These are phyloP conservation scores for Amylocarpus encephaloides DNA, from an alignment of 2,329 filamentous ascomycete genomes.

Conservation along the genomic window DNA sequence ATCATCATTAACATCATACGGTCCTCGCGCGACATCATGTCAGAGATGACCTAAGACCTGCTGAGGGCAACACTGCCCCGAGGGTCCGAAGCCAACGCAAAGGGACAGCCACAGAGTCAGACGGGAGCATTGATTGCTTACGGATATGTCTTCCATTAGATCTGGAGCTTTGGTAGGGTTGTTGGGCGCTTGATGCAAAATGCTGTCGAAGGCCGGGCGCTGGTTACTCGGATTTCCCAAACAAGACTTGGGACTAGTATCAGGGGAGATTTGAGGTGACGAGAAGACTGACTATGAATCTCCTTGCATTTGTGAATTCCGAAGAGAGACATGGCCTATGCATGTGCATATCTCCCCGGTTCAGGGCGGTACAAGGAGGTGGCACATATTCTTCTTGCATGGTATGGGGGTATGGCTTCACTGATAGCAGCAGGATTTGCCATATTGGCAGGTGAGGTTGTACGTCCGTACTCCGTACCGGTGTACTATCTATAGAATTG, in stretches of 20 bases:
- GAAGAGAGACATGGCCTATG: slow-evolving; percentile 11
- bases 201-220: background rate
- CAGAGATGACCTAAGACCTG: slow-evolving; percentile 19
- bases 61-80: slow-evolving; percentile 12
- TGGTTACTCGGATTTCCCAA: slow-evolving; percentile 5
- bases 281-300: slow-evolving; percentile 14
- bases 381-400: too few relatives aligned
- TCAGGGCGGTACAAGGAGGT: too few relatives aligned
- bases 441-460: too few relatives aligned
- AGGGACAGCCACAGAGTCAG: slow-evolving; percentile 7
- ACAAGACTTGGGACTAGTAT: slow-evolving; percentile 8
- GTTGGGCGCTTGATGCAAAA: slow-evolving; percentile 6
- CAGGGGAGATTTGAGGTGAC: background rate
- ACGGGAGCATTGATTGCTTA: background rate
- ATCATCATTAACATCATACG: background rate
- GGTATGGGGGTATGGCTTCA: too few relatives aligned
- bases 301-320: slow-evolving; percentile 12
- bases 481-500: too few relatives aligned
- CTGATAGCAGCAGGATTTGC: too few relatives aligned
- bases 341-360: background rate
- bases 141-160: background rate
- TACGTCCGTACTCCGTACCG: too few relatives aligned
- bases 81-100: slow-evolving; percentile 6
- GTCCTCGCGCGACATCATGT: background rate
- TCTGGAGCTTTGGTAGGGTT: background rate